Percentiles rank a stretch among this genome's conserved stretches.
These are phyloP conservation scores for Yamadazyma conglobata DNA, from an alignment of 1,139 yeast genomes.

Conservation along the genomic window DNA sequence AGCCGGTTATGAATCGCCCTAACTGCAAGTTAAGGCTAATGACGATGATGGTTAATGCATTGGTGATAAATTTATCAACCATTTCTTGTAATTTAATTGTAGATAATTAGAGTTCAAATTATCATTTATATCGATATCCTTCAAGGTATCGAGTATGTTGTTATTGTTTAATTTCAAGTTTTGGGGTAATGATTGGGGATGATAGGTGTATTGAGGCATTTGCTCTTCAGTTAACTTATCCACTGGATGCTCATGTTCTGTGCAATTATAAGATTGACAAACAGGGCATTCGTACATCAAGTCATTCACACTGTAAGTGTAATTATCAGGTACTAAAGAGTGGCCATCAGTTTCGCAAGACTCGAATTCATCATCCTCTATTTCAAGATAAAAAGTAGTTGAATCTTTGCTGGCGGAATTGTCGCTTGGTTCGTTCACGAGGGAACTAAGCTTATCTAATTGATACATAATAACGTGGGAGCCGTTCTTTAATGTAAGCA, in stretches of 20 bases:
- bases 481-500: no score
- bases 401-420: constrained; percentile 1
- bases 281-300: constrained; percentile 15
- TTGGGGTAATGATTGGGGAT: no score
- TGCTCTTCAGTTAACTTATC: not conserved
- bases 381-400: constrained; percentile 4
- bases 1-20: no score
- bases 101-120: constrained; percentile 13
- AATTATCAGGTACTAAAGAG: not conserved
- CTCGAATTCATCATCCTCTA: constrained; percentile 3
- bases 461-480: no score
- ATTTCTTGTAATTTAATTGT: constrained; percentile 26
- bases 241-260: constrained; percentile 1
- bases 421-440: no score
- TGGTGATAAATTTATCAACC: constrained; percentile 21
- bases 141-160: constrained; percentile 8
- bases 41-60: constrained; percentile 6
- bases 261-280: constrained; percentile 9
- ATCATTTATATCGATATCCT: constrained; percentile 5
- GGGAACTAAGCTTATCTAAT: no score
- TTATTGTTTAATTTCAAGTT: constrained; percentile 6
- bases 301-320: not conserved
- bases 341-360: no score
- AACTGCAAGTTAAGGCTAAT: no score
- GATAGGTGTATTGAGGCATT: not conserved